phyloP scores from a whole-genome alignment of 2,329 filamentous ascomycete genomes.

The Microsporum ferrugineum region DNA sequence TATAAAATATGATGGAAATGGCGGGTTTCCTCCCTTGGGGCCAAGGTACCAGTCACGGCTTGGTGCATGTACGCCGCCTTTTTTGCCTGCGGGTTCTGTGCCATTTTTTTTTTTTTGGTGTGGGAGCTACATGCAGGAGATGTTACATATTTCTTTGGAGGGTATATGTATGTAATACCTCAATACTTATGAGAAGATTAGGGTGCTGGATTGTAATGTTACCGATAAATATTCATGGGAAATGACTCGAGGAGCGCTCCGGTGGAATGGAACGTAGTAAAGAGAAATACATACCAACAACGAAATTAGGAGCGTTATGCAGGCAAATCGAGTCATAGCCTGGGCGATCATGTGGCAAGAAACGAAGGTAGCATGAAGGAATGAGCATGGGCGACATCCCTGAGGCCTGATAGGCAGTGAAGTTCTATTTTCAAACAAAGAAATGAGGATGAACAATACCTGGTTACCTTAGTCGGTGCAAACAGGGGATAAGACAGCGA shows the following conservation, averaged over 20 bases:
- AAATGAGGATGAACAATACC: background rate
- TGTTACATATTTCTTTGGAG: background rate
- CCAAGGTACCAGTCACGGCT: background rate
- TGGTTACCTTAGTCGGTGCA: background rate
- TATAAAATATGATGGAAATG: slow-evolving; percentile 2
- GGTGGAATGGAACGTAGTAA: background rate
- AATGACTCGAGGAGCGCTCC: background rate
- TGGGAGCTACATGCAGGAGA: background rate
- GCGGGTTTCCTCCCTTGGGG: background rate
- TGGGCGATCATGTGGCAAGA: background rate
- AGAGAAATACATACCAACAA: background rate
- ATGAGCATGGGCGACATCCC: slow-evolving; percentile 1
- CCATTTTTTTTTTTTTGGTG: background rate
- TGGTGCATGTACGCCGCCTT: background rate
- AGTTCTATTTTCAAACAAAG: background rate
- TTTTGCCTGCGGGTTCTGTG: background rate
- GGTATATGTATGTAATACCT: background rate
- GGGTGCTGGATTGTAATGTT: background rate
- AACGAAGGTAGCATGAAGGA: background rate
- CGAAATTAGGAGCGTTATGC: background rate
- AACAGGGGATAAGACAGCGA: background rate
- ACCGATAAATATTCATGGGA: background rate
- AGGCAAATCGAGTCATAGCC: background rate
- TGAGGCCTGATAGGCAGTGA: background rate
- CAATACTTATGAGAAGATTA: background rate